These are phyloP conservation scores for Blastocystis sp. DNA, from an alignment of 352 stramenopile genomes.

Conservation along the genomic window DNA sequence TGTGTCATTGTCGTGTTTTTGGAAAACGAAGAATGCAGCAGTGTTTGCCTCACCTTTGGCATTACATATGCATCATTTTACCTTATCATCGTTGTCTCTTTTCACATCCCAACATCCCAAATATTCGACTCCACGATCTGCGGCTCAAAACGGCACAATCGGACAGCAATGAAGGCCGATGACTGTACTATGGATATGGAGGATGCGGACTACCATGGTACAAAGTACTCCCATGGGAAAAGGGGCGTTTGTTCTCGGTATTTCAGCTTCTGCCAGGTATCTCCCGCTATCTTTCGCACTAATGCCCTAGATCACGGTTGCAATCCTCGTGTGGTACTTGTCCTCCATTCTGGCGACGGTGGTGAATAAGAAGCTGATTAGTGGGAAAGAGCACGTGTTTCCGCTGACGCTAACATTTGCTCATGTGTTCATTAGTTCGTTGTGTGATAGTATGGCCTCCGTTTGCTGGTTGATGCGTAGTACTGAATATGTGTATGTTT, in stretches of 20 bases:
- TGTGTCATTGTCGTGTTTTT: background rate
- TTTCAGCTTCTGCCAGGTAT: background rate
- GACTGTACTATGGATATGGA: background rate
- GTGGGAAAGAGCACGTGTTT: background rate
- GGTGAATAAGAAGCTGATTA: slow-evolving; percentile 13
- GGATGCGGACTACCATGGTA: background rate
- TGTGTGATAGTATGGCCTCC: background rate
- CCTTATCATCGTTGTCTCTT: background rate
- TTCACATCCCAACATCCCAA: background rate
- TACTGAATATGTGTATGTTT: slow-evolving; percentile 56
- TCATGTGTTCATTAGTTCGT: slow-evolving; percentile 30
- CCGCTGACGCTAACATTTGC: slow-evolving; percentile 24
- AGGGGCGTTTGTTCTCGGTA: background rate
- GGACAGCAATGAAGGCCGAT: background rate
- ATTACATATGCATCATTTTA: background rate
- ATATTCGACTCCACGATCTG: background rate
- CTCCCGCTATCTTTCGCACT: background rate
- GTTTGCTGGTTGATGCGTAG: background rate
- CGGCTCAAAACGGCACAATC: background rate
- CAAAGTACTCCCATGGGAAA: background rate
- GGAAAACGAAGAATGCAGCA: background rate
- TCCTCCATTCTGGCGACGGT: slow-evolving; percentile 26
- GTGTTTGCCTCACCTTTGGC: background rate
- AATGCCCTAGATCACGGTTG: background rate
- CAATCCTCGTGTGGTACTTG: slow-evolving; percentile 5